Base-by-base conservation (phyloP, 371 early-diverging fungal genomes). In the Syncephalis fuscata region DNA sequence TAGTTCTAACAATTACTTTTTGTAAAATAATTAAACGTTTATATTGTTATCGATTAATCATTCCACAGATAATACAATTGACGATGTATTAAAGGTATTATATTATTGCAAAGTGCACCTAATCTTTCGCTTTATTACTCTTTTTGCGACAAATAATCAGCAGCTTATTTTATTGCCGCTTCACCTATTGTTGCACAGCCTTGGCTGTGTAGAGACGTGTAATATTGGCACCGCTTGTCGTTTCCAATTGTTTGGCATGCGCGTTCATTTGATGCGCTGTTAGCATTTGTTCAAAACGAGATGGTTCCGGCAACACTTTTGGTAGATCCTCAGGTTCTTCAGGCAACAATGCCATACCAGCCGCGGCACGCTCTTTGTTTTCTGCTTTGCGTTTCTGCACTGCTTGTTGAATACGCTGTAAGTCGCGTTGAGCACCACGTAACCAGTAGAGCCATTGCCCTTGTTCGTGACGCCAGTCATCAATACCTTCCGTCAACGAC, bases 391-490 rank as follows among this genome's bases (percentile, higher is more conserved):
- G 66, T 60, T 68, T 65, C 39, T 66, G 52, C 17, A 78, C 59
- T 61, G 64, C 73, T 48, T 73, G 68, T 54, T 80, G 71, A 51
- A 79, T 61, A 63, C 72, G 76, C 56, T 71, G 60, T 66, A 87
- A 82, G 62, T 93, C 93, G 63, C 88, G 83, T 52, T 81, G 82
- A 58, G 82, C 73, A 48, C 77, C 78, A 57, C 90, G 80, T 66
- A 88, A 82, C 91, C 92, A 92, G 66, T 87, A 88, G 55, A 83
- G 82, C 66, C 86, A 88, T 64, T 85, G 80, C 77, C 84, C 82
- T 53, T 87, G 84, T 61, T 91, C 88, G 62, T 84, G 87, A 48
- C 78, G 81, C 54, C 89, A 83, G 23, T 83, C 85, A 52, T 93
- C 96, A 26, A 89, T 75, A 17, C 88, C 75, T n/a, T 92, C 91